These are phyloP conservation scores for Lentinula guzmanii DNA, from an alignment of 768 basidiomycete species.

Conservation along the genomic window DNA sequence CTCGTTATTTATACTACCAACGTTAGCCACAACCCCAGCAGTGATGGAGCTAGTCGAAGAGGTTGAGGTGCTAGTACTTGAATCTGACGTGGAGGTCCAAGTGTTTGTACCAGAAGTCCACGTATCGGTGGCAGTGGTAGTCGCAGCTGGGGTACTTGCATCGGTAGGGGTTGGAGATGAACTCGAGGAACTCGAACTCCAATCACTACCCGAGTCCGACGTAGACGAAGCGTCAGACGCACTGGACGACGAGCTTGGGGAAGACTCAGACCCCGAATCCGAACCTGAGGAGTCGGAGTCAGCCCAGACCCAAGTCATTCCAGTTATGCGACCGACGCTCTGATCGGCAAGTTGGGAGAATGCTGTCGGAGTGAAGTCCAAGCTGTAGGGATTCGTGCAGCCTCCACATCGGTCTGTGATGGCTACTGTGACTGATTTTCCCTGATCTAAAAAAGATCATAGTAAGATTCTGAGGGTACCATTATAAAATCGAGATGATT, in stretches of 20 bases:
- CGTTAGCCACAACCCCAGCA: background rate
- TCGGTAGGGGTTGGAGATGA: background rate
- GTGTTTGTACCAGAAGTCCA: background rate
- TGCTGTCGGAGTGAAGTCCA: conserved; percentile 5
- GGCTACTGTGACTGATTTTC: conserved; percentile 23
- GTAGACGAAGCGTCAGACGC: background rate
- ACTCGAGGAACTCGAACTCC: background rate
- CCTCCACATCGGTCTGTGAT: conserved; percentile 40
- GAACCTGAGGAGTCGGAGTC: background rate
- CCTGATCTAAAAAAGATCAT: conserved; percentile 22
- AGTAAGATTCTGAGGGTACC: background rate
- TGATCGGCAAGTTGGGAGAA: conserved; percentile 7
- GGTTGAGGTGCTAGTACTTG: background rate
- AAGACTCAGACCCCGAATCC: background rate
- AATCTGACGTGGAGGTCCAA: background rate
- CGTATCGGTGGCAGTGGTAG: background rate
- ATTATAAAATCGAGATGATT: background rate
- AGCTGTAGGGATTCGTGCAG: conserved; percentile 19
- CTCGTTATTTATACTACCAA: background rate
- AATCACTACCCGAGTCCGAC: background rate
- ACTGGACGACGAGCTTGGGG: background rate
- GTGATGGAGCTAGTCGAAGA: background rate
- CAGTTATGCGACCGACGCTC: conserved; percentile 3
- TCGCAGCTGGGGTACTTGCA: background rate
- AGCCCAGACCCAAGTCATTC: conserved; percentile 4